phyloP scores from a whole-genome alignment of 768 basidiomycete species.

The Candolleomyces eurysporus region DNA sequence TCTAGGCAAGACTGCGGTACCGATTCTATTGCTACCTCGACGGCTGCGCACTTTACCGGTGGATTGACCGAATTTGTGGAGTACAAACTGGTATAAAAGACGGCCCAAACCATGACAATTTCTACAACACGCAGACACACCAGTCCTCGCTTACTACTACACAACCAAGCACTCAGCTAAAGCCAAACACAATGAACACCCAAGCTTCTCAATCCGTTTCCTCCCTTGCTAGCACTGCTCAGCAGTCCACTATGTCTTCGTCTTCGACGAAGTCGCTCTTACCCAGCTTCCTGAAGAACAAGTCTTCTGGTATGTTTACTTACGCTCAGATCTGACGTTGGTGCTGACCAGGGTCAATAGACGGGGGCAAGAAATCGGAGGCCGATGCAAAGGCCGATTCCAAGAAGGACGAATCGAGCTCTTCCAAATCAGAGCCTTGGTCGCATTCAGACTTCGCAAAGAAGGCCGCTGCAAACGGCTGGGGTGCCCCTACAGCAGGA shows the following conservation, averaged over 20 bases:
- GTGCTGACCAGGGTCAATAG: background rate
- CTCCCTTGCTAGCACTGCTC: background rate
- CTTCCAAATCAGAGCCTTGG: conserved; percentile 7
- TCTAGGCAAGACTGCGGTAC: too few species aligned
- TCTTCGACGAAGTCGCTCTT: background rate
- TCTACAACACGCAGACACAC: too few species aligned
- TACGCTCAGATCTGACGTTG: background rate
- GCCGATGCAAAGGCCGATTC: background rate
- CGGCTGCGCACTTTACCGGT: too few species aligned
- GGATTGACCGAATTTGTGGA: too few species aligned
- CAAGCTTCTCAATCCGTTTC: background rate
- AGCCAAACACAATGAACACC: background rate
- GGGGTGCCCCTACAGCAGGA: conserved; percentile 18
- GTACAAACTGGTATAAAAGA: too few species aligned
- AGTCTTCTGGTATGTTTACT: background rate
- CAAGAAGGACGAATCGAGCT: background rate
- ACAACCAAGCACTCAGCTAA: background rate
- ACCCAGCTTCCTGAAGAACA: background rate
- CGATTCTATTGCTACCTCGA: too few species aligned
- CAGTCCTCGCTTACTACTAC: background rate
- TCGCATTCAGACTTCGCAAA: conserved; percentile 16
- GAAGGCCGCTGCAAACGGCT: conserved; percentile 17
- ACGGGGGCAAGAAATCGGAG: background rate
- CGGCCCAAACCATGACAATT: too few species aligned
- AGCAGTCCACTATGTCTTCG: background rate